These are phyloP conservation scores for Paecilomyces formosus DNA, from an alignment of 2,329 filamentous ascomycete genomes.

Conservation along the genomic window DNA sequence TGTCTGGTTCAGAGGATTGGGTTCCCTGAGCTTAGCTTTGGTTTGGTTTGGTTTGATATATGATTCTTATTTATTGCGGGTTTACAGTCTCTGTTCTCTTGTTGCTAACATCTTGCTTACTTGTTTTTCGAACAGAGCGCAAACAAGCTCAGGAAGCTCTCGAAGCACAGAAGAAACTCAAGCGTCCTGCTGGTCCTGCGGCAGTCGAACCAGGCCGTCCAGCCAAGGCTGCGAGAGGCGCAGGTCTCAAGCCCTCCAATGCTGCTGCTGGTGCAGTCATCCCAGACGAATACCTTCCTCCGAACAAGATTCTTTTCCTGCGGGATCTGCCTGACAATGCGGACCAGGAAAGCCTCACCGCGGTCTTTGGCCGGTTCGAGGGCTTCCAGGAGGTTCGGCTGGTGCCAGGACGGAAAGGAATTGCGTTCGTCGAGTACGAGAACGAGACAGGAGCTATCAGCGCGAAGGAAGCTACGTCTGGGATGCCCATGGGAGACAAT, in stretches of 20 bases:
- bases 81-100: not conserved
- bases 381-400: conserved; percentile 89
- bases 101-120: not conserved
- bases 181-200: conserved; percentile 50
- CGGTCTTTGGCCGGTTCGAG: conserved; percentile 81
- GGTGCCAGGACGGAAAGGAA: conserved; percentile 77
- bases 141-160: conserved; percentile 78
- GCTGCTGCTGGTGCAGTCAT: conserved; percentile 63
- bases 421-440: conserved; percentile 97
- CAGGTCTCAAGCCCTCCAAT: conserved; percentile 69
- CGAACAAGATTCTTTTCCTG: conserved; percentile 93
- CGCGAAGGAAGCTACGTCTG: conserved; percentile 87
- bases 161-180: conserved; percentile 69
- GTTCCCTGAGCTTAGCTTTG: no score
- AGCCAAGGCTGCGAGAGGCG: conserved; percentile 61
- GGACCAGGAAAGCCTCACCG: conserved; percentile 69
- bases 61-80: not conserved
- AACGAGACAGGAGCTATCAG: conserved; percentile 80
- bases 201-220: conserved; percentile 48
- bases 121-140: conserved; percentile 42
- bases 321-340: conserved; percentile 86
- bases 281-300: conserved; percentile 95
- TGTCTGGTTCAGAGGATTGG: not conserved
- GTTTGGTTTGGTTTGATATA: no score
- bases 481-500: conserved; percentile 68